Conservation (phyloP, 1,139 yeast genomes). For the Candida gigantensis region DNA sequence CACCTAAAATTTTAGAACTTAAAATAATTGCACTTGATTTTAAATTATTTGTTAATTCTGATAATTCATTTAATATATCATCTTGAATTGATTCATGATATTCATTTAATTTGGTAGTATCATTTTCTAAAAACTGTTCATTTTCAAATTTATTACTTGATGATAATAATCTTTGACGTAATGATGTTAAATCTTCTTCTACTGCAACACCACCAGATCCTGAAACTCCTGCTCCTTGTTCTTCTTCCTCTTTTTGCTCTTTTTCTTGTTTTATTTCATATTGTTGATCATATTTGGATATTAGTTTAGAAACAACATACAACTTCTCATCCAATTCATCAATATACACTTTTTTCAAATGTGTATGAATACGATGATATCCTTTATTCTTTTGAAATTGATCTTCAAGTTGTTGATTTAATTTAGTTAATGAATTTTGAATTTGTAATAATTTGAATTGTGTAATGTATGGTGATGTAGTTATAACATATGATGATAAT, state of each 20-base stretch:
- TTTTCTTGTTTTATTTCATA: neutral
- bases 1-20: constrained; percentile 34
- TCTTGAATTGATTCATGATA: constrained; percentile 49
- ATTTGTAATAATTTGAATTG: constrained; percentile 23
- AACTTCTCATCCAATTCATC: constrained; percentile 25
- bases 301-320: constrained; percentile 22
- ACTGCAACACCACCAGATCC: constrained; percentile 9
- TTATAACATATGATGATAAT: constrained; percentile 3
- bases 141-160: constrained; percentile 9
- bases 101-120: constrained; percentile 23
- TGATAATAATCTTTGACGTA: constrained; percentile 30
- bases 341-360: constrained; percentile 17
- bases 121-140: too few relatives aligned
- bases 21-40: constrained; percentile 39
- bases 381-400: constrained; percentile 16
- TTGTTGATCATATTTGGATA: constrained; percentile 14
- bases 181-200: constrained; percentile 23
- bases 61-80: constrained; percentile 39
- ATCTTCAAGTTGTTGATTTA: constrained; percentile 8
- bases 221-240: constrained; percentile 3
- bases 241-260: neutral
- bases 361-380: constrained; percentile 11
- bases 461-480: constrained; percentile 25
- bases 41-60: constrained; percentile 37
- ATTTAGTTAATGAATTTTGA: constrained; percentile 12